phyloP scores from a whole-genome alignment of 2,329 filamentous ascomycete genomes.

The Anthostomella pinea region DNA sequence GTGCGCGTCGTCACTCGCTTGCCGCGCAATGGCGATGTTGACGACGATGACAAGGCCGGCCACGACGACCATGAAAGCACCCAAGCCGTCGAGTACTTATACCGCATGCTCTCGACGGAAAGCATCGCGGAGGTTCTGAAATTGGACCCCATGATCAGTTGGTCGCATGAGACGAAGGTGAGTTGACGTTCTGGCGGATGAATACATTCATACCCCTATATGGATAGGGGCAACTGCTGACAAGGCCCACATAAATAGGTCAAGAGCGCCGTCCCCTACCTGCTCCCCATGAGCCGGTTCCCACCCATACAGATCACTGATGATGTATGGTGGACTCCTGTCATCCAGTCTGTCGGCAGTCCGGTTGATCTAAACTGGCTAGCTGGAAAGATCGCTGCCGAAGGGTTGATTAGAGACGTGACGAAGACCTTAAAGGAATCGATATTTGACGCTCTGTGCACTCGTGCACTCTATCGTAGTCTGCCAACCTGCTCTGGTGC shows the following conservation, averaged over 20 bases:
- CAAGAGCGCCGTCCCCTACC: constrained; percentile 21
- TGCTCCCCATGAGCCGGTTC: constrained; percentile 12
- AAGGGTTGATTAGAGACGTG: constrained; percentile 17
- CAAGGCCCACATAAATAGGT: constrained; percentile 11
- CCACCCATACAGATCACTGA: constrained; percentile 16
- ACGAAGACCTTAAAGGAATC: neutral
- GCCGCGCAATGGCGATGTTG: constrained; percentile 16
- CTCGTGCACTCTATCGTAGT: too few relatives aligned
- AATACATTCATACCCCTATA: neutral
- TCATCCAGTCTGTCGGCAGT: constrained; percentile 20
- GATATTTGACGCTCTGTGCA: too few relatives aligned
- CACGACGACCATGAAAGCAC: constrained; percentile 3
- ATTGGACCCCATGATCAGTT: constrained; percentile 13
- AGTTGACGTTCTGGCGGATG: too few relatives aligned
- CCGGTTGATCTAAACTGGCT: constrained; percentile 26
- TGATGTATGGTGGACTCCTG: constrained; percentile 27
- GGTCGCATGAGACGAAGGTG: constrained; percentile 16
- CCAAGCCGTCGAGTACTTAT: constrained; percentile 14
- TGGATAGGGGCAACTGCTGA: too few relatives aligned
- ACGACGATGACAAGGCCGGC: constrained; percentile 5
- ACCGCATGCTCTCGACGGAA: constrained; percentile 15
- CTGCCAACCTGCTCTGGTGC: too few relatives aligned
- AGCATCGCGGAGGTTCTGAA: constrained; percentile 7
- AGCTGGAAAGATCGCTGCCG: constrained; percentile 23
- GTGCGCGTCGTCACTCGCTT: too few relatives aligned